These are phyloP conservation scores for Micromonas commoda DNA, from an alignment of 139 green algal genomes.

Conservation along the genomic window DNA sequence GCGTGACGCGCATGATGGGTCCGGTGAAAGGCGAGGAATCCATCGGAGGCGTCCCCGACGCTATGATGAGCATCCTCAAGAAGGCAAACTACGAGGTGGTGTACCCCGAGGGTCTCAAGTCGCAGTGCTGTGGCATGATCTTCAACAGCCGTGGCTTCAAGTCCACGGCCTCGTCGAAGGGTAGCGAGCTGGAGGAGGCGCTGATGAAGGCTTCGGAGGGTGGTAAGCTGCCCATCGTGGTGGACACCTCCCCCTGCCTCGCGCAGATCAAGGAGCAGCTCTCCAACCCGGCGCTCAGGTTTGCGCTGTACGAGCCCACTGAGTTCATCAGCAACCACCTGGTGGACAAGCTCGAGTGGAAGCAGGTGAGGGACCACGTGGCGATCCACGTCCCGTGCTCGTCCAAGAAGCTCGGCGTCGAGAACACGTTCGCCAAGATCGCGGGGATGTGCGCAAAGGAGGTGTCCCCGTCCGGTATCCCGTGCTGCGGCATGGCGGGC, in stretches of 20 bases:
- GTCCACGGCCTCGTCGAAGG: constrained; percentile 60
- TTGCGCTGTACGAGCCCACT: constrained; percentile 88
- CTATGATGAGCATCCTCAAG: constrained; percentile 79
- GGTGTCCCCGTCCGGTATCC: constrained; percentile 68
- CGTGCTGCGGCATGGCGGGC: constrained; percentile 94
- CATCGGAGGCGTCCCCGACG: constrained; percentile 70
- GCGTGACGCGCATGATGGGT: constrained; percentile 94
- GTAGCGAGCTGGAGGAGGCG: constrained; percentile 60
- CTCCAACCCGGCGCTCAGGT: constrained; percentile 60
- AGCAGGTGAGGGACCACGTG: constrained; percentile 65
- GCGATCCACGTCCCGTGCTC: constrained; percentile 93
- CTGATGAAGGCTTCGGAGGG: constrained; percentile 75
- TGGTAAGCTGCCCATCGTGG: constrained; percentile 86
- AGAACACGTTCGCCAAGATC: constrained; percentile 76
- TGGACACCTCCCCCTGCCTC: constrained; percentile 88
- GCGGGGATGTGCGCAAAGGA: constrained; percentile 72
- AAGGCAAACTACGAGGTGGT: constrained; percentile 67
- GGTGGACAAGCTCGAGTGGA: constrained; percentile 89
- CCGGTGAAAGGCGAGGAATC: constrained; percentile 60
- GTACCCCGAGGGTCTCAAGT: constrained; percentile 63
- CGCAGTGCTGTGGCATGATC: constrained; percentile 87
- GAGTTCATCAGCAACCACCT: constrained; percentile 92
- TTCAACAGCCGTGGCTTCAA: constrained; percentile 90
- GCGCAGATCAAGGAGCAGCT: constrained; percentile 71
- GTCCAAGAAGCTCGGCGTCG: constrained; percentile 96